phyloP scores from a whole-genome alignment of 176 grass and related monocot genomes.

The Saccharum officinarum region DNA sequence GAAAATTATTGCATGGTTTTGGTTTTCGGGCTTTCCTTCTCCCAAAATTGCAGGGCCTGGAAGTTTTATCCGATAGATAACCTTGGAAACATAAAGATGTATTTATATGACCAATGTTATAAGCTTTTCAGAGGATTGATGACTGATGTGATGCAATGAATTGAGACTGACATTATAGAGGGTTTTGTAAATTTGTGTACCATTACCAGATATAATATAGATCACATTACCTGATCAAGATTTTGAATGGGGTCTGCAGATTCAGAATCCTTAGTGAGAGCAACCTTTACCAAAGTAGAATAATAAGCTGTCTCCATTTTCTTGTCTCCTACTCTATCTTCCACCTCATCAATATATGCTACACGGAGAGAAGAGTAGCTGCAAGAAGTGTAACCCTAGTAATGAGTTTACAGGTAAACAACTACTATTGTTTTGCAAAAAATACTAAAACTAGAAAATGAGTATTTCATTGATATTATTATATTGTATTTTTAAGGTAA shows the following conservation, averaged over 20 bases:
- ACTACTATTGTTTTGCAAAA: not conserved
- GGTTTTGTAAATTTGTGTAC: slow-evolving; percentile 15
- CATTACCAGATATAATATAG: slow-evolving; percentile 1
- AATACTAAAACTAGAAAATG: not conserved
- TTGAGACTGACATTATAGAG: not conserved
- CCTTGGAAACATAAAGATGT: slow-evolving; percentile 51
- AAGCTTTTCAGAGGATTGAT: not conserved
- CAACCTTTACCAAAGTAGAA: slow-evolving; percentile 90
- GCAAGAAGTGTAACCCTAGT: slow-evolving; percentile 19
- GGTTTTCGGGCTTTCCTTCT: slow-evolving; percentile 98
- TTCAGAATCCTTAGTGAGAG: slow-evolving; percentile 68
- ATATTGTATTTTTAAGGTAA: slow-evolving; percentile 1
- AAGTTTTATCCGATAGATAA: slow-evolving; percentile 94
- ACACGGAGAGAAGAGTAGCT: slow-evolving; percentile 95
- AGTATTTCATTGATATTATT: slow-evolving; percentile 11
- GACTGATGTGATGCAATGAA: not conserved
- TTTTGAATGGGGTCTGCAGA: slow-evolving; percentile 62
- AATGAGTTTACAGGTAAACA: slow-evolving; percentile 21
- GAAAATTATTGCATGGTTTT: slow-evolving; percentile 97
- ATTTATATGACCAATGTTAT: slow-evolving; percentile 4
- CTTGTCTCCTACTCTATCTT: slow-evolving; percentile 62
- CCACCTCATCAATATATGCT: slow-evolving; percentile 89
- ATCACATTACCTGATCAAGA: slow-evolving; percentile 80
- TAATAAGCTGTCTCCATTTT: slow-evolving; percentile 87
- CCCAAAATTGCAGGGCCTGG: slow-evolving; percentile 85